phyloP scores from a whole-genome alignment of 805 yeast species.

The Pichia insulana region DNA sequence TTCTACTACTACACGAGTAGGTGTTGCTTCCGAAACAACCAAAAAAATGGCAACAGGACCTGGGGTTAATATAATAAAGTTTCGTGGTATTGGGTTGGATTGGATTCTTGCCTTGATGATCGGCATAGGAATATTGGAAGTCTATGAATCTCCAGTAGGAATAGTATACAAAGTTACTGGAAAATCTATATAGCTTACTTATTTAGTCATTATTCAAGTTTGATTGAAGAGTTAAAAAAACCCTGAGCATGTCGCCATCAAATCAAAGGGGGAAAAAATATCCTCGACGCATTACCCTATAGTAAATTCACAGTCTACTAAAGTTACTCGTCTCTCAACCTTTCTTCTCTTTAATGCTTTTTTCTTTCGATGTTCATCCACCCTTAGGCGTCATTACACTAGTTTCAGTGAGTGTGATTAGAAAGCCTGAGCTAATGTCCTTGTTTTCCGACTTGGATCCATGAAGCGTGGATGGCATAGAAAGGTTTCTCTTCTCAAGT shows the following conservation, averaged over 20 bases:
- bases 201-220: too few relatives aligned
- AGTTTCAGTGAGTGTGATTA: constrained; percentile 1
- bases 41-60: background rate
- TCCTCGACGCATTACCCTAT: too few relatives aligned
- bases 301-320: too few relatives aligned
- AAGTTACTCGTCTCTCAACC: background rate
- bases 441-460: background rate
- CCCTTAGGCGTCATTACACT: constrained; percentile 7
- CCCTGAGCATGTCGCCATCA: constrained; percentile 27
- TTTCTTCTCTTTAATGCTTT: background rate
- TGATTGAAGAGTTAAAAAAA: too few relatives aligned
- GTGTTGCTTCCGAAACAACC: background rate
- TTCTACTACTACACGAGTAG: constrained; percentile 6
- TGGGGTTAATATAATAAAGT: constrained; percentile 6
- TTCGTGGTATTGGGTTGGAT: constrained; percentile 7
- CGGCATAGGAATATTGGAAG: constrained; percentile 4
- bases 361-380: background rate
- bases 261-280: too few relatives aligned
- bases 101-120: constrained; percentile 7
- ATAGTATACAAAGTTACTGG: constrained; percentile 7
- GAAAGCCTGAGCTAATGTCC: constrained; percentile 3
- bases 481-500: constrained; percentile 16
- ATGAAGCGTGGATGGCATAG: constrained; percentile 5
- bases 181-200: constrained; percentile 23
- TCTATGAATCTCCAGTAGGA: constrained; percentile 3